Conservation (phyloP, 1,284 basidiomycete species). For the Heterobasidion parviporum region DNA sequence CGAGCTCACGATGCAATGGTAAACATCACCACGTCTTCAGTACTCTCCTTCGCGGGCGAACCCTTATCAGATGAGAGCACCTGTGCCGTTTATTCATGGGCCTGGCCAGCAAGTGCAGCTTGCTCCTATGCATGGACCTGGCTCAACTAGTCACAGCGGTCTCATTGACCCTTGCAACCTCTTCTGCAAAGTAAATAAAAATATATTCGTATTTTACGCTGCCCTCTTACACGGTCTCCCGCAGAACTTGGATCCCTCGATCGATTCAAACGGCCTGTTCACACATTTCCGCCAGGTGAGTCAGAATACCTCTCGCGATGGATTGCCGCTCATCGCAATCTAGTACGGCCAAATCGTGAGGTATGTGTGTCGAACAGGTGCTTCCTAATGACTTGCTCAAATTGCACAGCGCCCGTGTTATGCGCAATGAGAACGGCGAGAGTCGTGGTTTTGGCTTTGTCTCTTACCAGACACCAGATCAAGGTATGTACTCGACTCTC, state of each 20-base stretch:
- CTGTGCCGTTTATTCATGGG: constrained; percentile 64
- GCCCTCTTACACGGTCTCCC: constrained; percentile 7
- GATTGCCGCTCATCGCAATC: background rate
- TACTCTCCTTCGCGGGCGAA: constrained; percentile 53
- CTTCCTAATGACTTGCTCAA: background rate
- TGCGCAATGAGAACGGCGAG: constrained; percentile 80
- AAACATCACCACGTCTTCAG: constrained; percentile 17
- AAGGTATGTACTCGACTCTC: constrained; percentile 44
- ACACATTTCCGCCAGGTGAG: constrained; percentile 72
- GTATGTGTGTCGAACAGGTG: constrained; percentile 27
- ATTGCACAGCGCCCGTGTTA: constrained; percentile 72
- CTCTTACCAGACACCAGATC: constrained; percentile 75
- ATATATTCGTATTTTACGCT: background rate
- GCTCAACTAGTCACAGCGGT: constrained; percentile 73
- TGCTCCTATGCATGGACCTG: constrained; percentile 64
- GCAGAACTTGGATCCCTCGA: constrained; percentile 78
- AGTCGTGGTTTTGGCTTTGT: constrained; percentile 96
- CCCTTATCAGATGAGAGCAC: constrained; percentile 27
- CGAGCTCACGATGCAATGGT: background rate
- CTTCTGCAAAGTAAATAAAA: constrained; percentile 66
- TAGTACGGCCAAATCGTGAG: constrained; percentile 83
- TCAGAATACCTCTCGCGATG: background rate
- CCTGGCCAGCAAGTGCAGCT: constrained; percentile 86
- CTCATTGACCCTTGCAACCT: constrained; percentile 88
- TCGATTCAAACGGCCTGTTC: constrained; percentile 78